Conservation (phyloP, 1,139 yeast genomes). For the Candida tetrigidarum region DNA sequence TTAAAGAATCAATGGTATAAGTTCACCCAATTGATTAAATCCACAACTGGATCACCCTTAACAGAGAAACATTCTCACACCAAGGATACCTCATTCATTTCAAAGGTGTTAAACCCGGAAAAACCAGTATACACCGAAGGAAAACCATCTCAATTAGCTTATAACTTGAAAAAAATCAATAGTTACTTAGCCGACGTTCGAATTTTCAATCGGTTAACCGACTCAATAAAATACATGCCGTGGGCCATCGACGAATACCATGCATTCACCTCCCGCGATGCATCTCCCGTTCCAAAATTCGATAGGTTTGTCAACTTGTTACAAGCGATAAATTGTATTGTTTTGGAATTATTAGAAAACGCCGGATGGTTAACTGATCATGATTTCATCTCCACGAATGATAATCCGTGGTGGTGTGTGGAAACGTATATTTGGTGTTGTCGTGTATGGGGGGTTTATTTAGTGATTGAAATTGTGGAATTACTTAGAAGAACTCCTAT, state of each 20-base stretch:
- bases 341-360: slow-evolving; percentile 56
- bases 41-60: slow-evolving; percentile 18
- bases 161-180: slow-evolving; percentile 45
- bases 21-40: slow-evolving; percentile 15
- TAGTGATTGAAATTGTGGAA: slow-evolving; percentile 51
- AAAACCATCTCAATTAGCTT: slow-evolving; percentile 32
- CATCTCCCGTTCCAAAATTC: slow-evolving; percentile 26
- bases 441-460: slow-evolving; percentile 60
- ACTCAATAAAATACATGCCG: slow-evolving; percentile 53
- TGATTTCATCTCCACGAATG: slow-evolving; percentile 53
- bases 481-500: slow-evolving; percentile 45
- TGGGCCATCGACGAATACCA: slow-evolving; percentile 48
- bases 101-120: slow-evolving; percentile 3
- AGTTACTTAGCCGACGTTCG: slow-evolving; percentile 55
- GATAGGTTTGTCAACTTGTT: slow-evolving; percentile 42
- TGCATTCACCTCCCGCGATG: slow-evolving; percentile 30
- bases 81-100: not conserved
- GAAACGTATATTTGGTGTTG: slow-evolving; percentile 55
- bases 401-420: slow-evolving; percentile 46
- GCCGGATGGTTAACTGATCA: slow-evolving; percentile 64
- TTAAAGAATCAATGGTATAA: slow-evolving; percentile 32
- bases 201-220: slow-evolving; percentile 58
- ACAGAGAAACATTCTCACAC: not conserved
- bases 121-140: slow-evolving; percentile 12
- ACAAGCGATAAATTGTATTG: slow-evolving; percentile 48